These are phyloP conservation scores for Neofusicoccum umdonicola DNA, from an alignment of 2,329 filamentous ascomycete species.

Conservation along the genomic window DNA sequence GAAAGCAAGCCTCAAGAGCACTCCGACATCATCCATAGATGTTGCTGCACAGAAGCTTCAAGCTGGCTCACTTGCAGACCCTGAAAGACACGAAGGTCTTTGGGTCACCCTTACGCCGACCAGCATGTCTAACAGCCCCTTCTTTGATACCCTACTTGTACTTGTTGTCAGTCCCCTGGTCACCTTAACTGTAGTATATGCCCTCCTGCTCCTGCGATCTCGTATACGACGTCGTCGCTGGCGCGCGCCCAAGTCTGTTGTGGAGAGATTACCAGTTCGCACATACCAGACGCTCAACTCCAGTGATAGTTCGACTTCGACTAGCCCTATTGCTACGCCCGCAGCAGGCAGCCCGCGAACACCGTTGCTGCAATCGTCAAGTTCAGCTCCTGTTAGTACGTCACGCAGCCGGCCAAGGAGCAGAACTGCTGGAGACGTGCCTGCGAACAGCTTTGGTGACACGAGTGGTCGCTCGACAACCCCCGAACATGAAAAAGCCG, in stretches of 20 bases:
- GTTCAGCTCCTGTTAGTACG: conserved; percentile 23
- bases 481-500: conserved; percentile 53
- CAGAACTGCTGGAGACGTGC: conserved; percentile 61
- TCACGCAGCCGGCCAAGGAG: conserved; percentile 61
- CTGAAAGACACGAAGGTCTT: conserved; percentile 67
- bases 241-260: conserved; percentile 95
- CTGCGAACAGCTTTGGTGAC: conserved; percentile 24
- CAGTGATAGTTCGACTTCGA: conserved; percentile 56
- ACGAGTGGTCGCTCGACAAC: conserved; percentile 27
- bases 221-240: conserved; percentile 86
- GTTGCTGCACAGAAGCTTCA: not conserved
- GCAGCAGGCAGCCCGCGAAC: conserved; percentile 70
- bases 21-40: conserved; percentile 17
- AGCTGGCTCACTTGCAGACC: not conserved
- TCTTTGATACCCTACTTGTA: conserved; percentile 94
- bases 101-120: conserved; percentile 97
- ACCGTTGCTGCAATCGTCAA: conserved; percentile 64
- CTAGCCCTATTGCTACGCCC: conserved; percentile 61
- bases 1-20: conserved; percentile 21
- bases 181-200: conserved; percentile 89
- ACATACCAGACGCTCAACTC: conserved; percentile 85
- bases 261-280: conserved; percentile 89
- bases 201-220: conserved; percentile 79
- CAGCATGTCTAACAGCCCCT: conserved; percentile 81
- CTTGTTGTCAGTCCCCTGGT: conserved; percentile 92